Evolutionary conservation across 805 yeast species (phyloP).

Genomic region (Candida hungchunana): DNA sequence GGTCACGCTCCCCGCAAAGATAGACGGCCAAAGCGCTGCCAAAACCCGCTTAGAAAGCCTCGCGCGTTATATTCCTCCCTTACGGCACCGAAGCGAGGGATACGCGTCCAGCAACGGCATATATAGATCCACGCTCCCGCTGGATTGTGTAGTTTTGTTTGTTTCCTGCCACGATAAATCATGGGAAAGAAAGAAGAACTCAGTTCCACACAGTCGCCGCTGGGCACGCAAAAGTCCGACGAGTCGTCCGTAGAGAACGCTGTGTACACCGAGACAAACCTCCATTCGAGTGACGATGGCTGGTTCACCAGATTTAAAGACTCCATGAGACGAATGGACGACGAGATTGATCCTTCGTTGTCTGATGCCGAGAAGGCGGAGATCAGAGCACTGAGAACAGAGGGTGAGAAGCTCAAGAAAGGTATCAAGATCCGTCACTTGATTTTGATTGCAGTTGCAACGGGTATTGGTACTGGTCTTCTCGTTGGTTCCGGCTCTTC

Average conservation of each 20-base stretch:
- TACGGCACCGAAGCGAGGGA: too few relatives aligned
- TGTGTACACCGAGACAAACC: slow-evolving; percentile 17
- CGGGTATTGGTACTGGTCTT: slow-evolving; percentile 73
- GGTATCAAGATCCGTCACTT: slow-evolving; percentile 49
- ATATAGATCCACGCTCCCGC: too few relatives aligned
- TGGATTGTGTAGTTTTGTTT: too few relatives aligned
- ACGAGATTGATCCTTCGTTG: slow-evolving; percentile 35
- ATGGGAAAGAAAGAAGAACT: slow-evolving; percentile 1
- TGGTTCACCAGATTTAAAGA: slow-evolving; percentile 30
- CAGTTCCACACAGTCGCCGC: not conserved
- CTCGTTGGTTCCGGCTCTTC: slow-evolving; percentile 66
- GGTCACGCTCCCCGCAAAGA: too few relatives aligned
- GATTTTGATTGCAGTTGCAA: slow-evolving; percentile 71
- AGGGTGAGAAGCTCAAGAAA: slow-evolving; percentile 34
- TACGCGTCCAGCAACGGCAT: too few relatives aligned
- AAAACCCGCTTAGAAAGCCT: too few relatives aligned
- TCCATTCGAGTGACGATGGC: slow-evolving; percentile 3
- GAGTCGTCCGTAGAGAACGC: slow-evolving; percentile 20
- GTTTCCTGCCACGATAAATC: too few relatives aligned
- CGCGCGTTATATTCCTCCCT: too few relatives aligned
- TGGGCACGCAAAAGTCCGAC: slow-evolving; percentile 17
- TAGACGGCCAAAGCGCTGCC: too few relatives aligned
- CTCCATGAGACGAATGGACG: slow-evolving; percentile 31
- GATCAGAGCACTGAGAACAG: slow-evolving; percentile 17
- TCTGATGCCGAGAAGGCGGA: slow-evolving; percentile 38